Conservation (phyloP, 306 rosid species). For the Comarum palustre region DNA sequence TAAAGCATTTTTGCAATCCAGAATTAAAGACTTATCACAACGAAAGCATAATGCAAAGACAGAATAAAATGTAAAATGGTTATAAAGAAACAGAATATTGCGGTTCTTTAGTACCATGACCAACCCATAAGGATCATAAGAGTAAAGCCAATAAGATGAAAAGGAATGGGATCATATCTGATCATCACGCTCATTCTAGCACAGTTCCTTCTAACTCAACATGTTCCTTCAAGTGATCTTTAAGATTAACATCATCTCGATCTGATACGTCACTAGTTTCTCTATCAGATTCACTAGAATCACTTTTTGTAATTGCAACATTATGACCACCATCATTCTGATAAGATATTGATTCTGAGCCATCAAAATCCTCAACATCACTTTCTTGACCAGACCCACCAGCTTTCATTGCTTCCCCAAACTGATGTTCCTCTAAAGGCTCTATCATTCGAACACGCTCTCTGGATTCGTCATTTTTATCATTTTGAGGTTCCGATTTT, state of each 20-base stretch:
- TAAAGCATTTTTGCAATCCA: neutral
- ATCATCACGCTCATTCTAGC: neutral
- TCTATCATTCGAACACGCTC: conserved; percentile 31
- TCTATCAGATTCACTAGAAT: conserved; percentile 34
- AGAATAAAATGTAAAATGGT: neutral
- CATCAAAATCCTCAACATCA: conserved; percentile 36
- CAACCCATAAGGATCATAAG: neutral
- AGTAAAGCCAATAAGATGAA: neutral
- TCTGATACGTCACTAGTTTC: conserved; percentile 32
- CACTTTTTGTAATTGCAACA: conserved; percentile 20
- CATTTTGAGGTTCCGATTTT: conserved; percentile 33
- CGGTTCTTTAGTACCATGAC: neutral
- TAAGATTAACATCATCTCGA: conserved; percentile 25
- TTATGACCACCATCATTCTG: conserved; percentile 33
- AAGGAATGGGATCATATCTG: neutral
- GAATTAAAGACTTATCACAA: neutral
- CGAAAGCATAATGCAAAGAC: neutral
- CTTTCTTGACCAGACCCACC: conserved; percentile 36
- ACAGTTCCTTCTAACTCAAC: conserved; percentile 52
- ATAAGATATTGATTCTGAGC: conserved; percentile 45
- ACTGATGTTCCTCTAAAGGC: conserved; percentile 29
- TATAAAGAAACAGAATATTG: neutral
- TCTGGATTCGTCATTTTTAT: conserved; percentile 33
- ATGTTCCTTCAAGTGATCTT: conserved; percentile 51
- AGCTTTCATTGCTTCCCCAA: conserved; percentile 29